Evolutionary conservation across 116 monocot genomes (phyloP).

Genomic region (Posidonia oceanica): DNA sequence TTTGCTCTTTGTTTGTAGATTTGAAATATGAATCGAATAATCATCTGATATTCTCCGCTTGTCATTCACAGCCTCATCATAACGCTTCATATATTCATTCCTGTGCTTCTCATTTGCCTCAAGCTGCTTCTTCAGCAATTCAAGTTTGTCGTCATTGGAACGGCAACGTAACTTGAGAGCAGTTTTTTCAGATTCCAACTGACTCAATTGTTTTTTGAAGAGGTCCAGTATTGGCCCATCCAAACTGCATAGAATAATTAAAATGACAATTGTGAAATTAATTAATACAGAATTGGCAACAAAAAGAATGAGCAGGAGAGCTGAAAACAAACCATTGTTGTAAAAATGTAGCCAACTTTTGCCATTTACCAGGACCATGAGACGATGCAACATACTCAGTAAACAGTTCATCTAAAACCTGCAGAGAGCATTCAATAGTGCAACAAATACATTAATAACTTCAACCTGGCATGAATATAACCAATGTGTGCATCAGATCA

Average conservation of each 20-base stretch:
- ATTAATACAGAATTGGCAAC: background rate
- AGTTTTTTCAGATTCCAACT: conserved; percentile 59
- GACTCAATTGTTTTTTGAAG: conserved; percentile 44
- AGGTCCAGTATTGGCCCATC: conserved; percentile 63
- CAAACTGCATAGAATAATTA: conserved; percentile 10
- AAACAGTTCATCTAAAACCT: conserved; percentile 58
- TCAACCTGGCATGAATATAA: no score
- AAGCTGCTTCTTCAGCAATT: conserved; percentile 65
- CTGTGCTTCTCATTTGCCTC: conserved; percentile 75
- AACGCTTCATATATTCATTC: conserved; percentile 67
- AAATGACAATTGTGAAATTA: background rate
- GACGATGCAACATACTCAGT: conserved; percentile 52
- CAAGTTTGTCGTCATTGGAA: conserved; percentile 68
- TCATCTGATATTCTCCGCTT: conserved; percentile 68
- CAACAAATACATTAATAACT: no score
- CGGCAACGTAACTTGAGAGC: conserved; percentile 42
- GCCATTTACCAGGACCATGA: conserved; percentile 80
- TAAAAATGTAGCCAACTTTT: conserved; percentile 58
- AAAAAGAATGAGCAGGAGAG: background rate
- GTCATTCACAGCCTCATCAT: conserved; percentile 68
- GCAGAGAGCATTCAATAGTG: background rate
- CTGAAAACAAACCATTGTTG: conserved; percentile 46
- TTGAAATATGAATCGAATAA: conserved; percentile 43
- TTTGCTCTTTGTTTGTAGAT: conserved; percentile 68
- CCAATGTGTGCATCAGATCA: no score